Evolutionary conservation across 176 grass and related monocot species (phyloP), one percentile per base, ranked within the genome.

Genomic region (Phyllostachys edulis): DNA sequence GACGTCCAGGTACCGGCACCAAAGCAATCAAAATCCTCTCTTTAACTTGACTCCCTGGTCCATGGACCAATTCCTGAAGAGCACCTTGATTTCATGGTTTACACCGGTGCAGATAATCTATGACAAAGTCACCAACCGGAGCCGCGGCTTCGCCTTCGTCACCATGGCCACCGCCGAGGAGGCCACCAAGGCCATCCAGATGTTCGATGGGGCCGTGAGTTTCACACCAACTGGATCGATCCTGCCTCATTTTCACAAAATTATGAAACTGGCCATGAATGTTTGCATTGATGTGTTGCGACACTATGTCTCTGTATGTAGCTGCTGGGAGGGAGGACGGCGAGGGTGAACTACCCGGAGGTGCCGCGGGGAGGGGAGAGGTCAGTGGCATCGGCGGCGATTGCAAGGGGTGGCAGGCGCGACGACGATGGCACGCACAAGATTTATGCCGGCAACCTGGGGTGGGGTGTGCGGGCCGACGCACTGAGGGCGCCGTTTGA

Each of bases 171-270:
- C 57, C 10, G 68, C 80, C 5, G 86, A 94, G 70, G 96, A 96
- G 60, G 89, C 96, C 1, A 60, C 80, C 47, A 87, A 94, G 75
- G 93, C 91, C 60, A 83, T 99, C 73, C 83, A 91, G 54, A 91
- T 99, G 96, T 94, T 99, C 57, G 84, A 99, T 15, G 91, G 93
- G n/a, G 90, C 96, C 0, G 93, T 99, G 85, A 92, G 93, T 88
- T 62, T 0, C 62, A 4, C 68, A 59, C 29, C 16, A 36, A 20
- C 67, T 46, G 41, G 16, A 89, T 16, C 74, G 73, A 49, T 51
- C 14, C 52, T 52, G 37, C 21, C 14, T 3, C 45, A 37, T 38
- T 71, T 51, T 44, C 84, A 49, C 23, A 78, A 21, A 87, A 51
- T 44, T 49, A 23, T 39, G 7, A 34, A 20, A 21, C 62, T 87